A percentile compares a stretch with the other conserved stretches of the same genome.
These are phyloP conservation scores for Pestalotiopsis fici DNA, from an alignment of 2,329 filamentous ascomycete genomes.

Conservation along the genomic window DNA sequence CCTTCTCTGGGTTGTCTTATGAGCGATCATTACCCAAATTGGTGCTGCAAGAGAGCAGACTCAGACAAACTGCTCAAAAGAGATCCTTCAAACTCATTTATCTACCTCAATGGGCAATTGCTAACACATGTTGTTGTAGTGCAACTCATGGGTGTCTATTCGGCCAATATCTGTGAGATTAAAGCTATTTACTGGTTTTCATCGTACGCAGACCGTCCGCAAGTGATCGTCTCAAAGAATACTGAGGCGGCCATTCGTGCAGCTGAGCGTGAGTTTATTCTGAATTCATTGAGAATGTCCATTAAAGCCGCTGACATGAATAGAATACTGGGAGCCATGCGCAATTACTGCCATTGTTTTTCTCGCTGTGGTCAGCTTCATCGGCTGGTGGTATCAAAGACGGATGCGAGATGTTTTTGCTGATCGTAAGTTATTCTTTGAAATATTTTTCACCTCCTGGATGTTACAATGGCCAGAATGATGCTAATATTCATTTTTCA, in stretches of 20 bases:
- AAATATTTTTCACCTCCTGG: too few species aligned
- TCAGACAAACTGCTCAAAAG: too few species aligned
- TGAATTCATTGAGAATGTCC: too few species aligned
- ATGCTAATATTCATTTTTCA: background rate
- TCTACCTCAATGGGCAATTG: too few species aligned
- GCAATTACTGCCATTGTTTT: conserved; percentile 7
- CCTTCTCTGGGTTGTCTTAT: too few species aligned
- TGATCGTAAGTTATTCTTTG: background rate
- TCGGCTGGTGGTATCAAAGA: conserved; percentile 6
- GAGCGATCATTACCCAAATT: too few species aligned
- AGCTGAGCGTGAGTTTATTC: background rate
- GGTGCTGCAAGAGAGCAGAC: too few species aligned
- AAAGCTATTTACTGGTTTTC: background rate
- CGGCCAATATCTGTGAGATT: conserved; percentile 1
- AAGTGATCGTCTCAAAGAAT: background rate
- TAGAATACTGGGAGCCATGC: conserved; percentile 6
- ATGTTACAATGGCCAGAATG: background rate
- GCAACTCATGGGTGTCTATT: conserved; percentile 7
- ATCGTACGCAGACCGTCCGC: background rate
- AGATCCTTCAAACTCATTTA: too few species aligned
- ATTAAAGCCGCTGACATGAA: too few species aligned
- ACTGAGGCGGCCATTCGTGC: background rate
- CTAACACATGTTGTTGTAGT: too few species aligned
- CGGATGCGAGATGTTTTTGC: conserved; percentile 4
- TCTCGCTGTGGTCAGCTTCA: background rate